A percentile compares a stretch with the other conserved stretches of the same genome.
phyloP scores from a whole-genome alignment of 768 basidiomycete species.

The Fibroporia radiculosa region DNA sequence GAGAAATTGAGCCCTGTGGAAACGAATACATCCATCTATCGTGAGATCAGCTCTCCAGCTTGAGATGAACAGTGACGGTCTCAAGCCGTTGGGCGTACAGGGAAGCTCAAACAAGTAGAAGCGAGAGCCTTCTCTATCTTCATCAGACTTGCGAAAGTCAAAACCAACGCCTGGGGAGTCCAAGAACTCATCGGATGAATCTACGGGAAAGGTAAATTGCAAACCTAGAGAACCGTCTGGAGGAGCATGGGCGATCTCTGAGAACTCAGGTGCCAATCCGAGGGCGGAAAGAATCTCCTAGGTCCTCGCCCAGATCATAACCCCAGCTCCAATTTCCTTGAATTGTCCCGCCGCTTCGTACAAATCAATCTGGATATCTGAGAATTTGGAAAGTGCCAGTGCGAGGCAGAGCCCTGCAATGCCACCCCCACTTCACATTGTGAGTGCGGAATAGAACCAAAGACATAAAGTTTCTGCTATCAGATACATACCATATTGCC shows the following conservation, averaged over 20 bases:
- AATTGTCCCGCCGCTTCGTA: slow-evolving; percentile 33
- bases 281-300: slow-evolving; percentile 20
- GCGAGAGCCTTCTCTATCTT: slow-evolving; percentile 27
- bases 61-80: neutral
- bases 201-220: neutral
- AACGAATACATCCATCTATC: slow-evolving; percentile 28
- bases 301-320: slow-evolving; percentile 25
- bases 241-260: slow-evolving; percentile 18
- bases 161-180: slow-evolving; percentile 41
- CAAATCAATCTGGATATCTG: slow-evolving; percentile 21
- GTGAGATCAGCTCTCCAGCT: no score
- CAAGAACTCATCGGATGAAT: no score
- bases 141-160: slow-evolving; percentile 38
- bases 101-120: slow-evolving; percentile 35
- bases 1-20: slow-evolving; percentile 43
- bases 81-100: no score
- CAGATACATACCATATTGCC: slow-evolving; percentile 27
- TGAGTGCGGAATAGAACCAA: neutral
- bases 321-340: slow-evolving; percentile 42
- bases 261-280: slow-evolving; percentile 19
- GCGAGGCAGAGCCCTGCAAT: slow-evolving; percentile 26
- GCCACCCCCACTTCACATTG: slow-evolving; percentile 22
- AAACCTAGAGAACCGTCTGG: slow-evolving; percentile 15
- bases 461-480: neutral
- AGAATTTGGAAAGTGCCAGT: slow-evolving; percentile 19